Base-by-base conservation (phyloP, 2,329 filamentous ascomycete genomes). In the Alternaria consortialis region DNA sequence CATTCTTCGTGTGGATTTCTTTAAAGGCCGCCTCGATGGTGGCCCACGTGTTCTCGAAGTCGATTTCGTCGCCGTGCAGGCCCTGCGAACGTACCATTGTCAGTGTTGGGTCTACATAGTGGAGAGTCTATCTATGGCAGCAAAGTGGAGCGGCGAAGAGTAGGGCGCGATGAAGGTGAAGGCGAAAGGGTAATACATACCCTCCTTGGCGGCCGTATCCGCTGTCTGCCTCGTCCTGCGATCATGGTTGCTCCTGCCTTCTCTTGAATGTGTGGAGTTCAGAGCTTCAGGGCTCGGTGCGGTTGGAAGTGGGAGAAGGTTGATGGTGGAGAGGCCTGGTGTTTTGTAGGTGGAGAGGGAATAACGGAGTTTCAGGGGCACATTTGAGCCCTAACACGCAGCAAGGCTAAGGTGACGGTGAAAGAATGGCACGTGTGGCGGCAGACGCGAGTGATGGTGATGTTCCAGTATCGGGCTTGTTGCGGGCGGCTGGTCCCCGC, bases 1-100 rank as follows among this genome's bases (percentile, higher is more conserved):
- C 93, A 77, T 97, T 95, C 77, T 96, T 94, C 59, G 89, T 91
- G 81, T 98, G 94, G 52, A 99, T 98, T 74, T 97, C 92, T 58
- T 84, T 85, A 53, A 99, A 87, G 4, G 94, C 93, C 48, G 88
- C 86, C 46, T 89, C 85, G 7, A 99, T 87, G 44, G 88, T 87
- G 13, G 84, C 83, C 95, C 95, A 99, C 69, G 89, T 91, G 3
- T 87, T 84, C n/a, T 97, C 91, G 75, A 97, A 97, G 67, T 96
- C 92, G 70, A 91, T 85, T 9, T 85, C 84, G 66, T 90, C 88
- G 62, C 83, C 85, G 60, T 83, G 84, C 23, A 88, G 77, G 58
- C 86, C 86, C 88, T 90, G 71, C 58, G 12, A 48, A 23, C 7
- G 58, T 47, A 32, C 9, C 60, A 63, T 65, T 17, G 61, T 70